A percentile compares a stretch with the other conserved stretches of the same genome.
Evolutionary conservation across 257 asterid species (phyloP).

Genomic region (Forsythia suspensa): DNA sequence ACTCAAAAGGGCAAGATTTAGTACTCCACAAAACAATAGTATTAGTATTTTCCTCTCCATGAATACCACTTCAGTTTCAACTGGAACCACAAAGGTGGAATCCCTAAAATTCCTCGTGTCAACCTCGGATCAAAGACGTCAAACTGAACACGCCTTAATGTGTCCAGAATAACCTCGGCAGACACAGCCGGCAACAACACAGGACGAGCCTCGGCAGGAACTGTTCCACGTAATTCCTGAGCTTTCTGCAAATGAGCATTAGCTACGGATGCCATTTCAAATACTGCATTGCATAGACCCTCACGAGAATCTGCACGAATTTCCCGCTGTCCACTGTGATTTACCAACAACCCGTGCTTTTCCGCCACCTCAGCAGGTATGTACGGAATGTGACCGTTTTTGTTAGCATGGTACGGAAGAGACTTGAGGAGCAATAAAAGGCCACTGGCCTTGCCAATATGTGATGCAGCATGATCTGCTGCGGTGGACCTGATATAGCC

Average conservation of each 20-base stretch:
- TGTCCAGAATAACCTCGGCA: conserved; percentile 65
- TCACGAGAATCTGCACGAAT: conserved; percentile 63
- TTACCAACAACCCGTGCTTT: conserved; percentile 63
- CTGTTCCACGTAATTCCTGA: conserved; percentile 61
- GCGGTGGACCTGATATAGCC: conserved; percentile 71
- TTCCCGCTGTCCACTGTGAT: conserved; percentile 47
- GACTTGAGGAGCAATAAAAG: conserved; percentile 78
- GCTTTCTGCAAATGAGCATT: conserved; percentile 81
- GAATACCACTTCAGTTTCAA: conserved; percentile 82
- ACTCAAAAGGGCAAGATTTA: neutral
- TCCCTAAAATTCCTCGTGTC: conserved; percentile 65
- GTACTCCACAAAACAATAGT: neutral
- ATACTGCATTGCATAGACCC: conserved; percentile 62
- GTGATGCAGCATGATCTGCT: conserved; percentile 98
- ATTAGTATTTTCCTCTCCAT: conserved; percentile 82
- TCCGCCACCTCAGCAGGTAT: conserved; percentile 76
- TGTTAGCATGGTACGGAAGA: conserved; percentile 74
- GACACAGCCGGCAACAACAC: conserved; percentile 86
- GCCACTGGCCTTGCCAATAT: conserved; percentile 94
- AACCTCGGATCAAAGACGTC: conserved; percentile 84
- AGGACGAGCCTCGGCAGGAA: conserved; percentile 74
- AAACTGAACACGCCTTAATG: conserved; percentile 64
- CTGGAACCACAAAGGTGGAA: conserved; percentile 80
- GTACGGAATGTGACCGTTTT: conserved; percentile 55
- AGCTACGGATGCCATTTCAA: conserved; percentile 92